Evolutionary conservation across 176 grass and related monocot species (phyloP).

Genomic region (Puya raimondii): DNA sequence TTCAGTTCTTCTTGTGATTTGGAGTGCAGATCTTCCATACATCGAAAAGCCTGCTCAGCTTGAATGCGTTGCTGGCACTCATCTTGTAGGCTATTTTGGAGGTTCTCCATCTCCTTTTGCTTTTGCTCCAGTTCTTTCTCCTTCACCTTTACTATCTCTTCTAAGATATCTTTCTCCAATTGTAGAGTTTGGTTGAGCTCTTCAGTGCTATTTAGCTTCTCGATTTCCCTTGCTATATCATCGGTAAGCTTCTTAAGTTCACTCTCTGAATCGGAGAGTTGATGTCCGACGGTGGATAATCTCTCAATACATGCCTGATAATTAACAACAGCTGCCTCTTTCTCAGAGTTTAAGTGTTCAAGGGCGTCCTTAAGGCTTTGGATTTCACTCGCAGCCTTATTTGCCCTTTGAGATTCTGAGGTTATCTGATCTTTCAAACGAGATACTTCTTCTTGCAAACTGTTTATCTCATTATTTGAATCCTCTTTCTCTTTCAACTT

Average conservation of each 20-base stretch:
- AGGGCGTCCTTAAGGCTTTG: constrained; percentile 39
- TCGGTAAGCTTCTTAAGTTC: constrained; percentile 61
- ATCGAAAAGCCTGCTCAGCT: constrained; percentile 48
- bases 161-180: constrained; percentile 46
- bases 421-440: constrained; percentile 51
- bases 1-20: constrained; percentile 43
- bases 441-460: constrained; percentile 64
- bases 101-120: constrained; percentile 42
- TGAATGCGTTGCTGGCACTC: constrained; percentile 37
- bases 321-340: constrained; percentile 41
- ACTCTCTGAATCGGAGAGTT: constrained; percentile 47
- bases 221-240: constrained; percentile 50
- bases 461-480: constrained; percentile 29
- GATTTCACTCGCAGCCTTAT: constrained; percentile 61
- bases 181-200: constrained; percentile 42
- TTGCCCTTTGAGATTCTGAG: constrained; percentile 56
- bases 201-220: constrained; percentile 62
- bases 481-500: constrained; percentile 29
- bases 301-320: constrained; percentile 45
- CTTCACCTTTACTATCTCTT: constrained; percentile 46
- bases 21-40: constrained; percentile 27
- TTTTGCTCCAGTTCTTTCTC: constrained; percentile 62
- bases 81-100: constrained; percentile 41
- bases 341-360: constrained; percentile 44
- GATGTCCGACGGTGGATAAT: constrained; percentile 43